Evolutionary conservation across 495 filamentous ascomycete genomes (phyloP).

Genomic region (Penicilliopsis zonata): DNA sequence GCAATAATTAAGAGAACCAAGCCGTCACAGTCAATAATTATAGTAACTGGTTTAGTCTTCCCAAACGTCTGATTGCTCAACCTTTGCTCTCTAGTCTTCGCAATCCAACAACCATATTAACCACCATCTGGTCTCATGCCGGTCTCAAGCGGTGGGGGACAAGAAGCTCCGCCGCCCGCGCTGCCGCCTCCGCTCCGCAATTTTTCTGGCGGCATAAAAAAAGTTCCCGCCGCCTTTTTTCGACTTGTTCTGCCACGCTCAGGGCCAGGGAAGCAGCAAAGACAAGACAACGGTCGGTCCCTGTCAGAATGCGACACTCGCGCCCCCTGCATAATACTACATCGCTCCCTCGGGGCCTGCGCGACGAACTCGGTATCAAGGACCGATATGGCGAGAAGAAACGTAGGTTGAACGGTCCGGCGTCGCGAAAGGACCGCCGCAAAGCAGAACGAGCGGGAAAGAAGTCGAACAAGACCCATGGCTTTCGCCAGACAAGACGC

Average conservation of each 20-base stretch:
- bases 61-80: too few species aligned
- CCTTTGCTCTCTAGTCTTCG: too few species aligned
- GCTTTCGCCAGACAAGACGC: constrained; percentile 5
- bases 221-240: constrained; percentile 11
- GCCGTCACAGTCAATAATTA: too few species aligned
- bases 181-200: constrained; percentile 4
- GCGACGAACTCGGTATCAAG: constrained; percentile 44
- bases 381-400: constrained; percentile 28
- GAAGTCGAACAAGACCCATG: constrained; percentile 26
- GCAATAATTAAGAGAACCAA: constrained; percentile 7
- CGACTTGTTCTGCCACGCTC: constrained; percentile 1
- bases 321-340: constrained; percentile 42
- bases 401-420: constrained; percentile 25
- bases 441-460: constrained; percentile 45
- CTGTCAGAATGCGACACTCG: not conserved
- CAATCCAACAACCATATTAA: too few species aligned
- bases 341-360: constrained; percentile 48
- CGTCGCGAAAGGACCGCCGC: constrained; percentile 47
- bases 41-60: too few species aligned
- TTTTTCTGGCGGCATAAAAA: constrained; percentile 9
- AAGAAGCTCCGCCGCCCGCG: constrained; percentile 10
- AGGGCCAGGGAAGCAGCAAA: not conserved
- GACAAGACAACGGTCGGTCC: not conserved
- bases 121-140: constrained; percentile 8
- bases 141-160: constrained; percentile 8